Evolutionary conservation across 2,329 filamentous ascomycete species (phyloP).

Genomic region (Scleromitrula shiraiana): DNA sequence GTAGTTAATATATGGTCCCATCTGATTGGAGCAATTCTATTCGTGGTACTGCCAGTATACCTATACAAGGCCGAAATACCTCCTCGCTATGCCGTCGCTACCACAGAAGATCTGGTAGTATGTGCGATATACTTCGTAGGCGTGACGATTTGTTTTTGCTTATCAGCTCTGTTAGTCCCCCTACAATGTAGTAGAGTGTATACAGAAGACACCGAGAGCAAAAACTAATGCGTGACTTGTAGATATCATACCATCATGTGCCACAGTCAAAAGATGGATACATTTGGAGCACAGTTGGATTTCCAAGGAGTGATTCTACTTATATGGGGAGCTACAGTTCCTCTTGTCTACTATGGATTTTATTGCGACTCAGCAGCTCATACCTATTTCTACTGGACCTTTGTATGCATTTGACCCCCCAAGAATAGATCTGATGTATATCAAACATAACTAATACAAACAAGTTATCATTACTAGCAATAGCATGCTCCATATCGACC

Average conservation of each 20-base stretch:
- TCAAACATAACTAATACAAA: background rate
- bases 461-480: slow-evolving; percentile 23
- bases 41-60: slow-evolving; percentile 32
- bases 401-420: slow-evolving; percentile 12
- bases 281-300: slow-evolving; percentile 50
- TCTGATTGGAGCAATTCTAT: slow-evolving; percentile 34
- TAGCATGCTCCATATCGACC: slow-evolving; percentile 33
- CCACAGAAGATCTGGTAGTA: slow-evolving; percentile 33
- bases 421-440: background rate
- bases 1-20: slow-evolving; percentile 43
- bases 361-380: slow-evolving; percentile 29
- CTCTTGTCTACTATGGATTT: slow-evolving; percentile 45
- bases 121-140: slow-evolving; percentile 37
- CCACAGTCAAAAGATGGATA: slow-evolving; percentile 42
- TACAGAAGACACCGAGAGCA: background rate
- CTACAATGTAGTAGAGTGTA: background rate
- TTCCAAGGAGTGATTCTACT: slow-evolving; percentile 53
- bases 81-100: slow-evolving; percentile 32
- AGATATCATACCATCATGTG: slow-evolving; percentile 51
- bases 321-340: slow-evolving; percentile 54
- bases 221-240: slow-evolving; percentile 9
- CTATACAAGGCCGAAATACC: slow-evolving; percentile 32
- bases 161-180: slow-evolving; percentile 36
- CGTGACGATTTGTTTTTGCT: slow-evolving; percentile 37
- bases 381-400: background rate